Percentiles rank a stretch among this genome's conserved stretches.
Conservation (phyloP, 2,329 filamentous ascomycete species). For the Neofusicoccum parvum region DNA sequence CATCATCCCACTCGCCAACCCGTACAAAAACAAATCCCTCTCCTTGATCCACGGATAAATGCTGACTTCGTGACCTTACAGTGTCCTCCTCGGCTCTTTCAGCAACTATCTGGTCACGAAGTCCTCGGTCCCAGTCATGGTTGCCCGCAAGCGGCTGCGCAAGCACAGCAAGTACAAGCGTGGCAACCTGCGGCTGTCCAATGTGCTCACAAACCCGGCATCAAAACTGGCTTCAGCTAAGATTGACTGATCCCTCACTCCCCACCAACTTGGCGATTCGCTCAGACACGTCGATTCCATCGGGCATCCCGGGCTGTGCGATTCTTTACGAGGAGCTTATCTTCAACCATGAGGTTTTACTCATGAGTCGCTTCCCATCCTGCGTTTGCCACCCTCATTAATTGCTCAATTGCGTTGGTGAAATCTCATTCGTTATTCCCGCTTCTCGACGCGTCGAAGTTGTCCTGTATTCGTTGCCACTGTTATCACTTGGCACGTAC, state of each 20-base stretch:
- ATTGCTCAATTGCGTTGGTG: background rate
- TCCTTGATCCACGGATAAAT: background rate
- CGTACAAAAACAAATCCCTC: too few relatives aligned
- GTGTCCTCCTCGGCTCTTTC: constrained; percentile 92
- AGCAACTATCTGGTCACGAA: constrained; percentile 97
- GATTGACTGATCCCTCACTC: constrained; percentile 61
- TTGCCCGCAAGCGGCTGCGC: constrained; percentile 83
- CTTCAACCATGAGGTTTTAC: background rate
- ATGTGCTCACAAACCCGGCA: constrained; percentile 74
- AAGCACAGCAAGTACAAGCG: constrained; percentile 84
- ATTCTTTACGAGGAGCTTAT: background rate
- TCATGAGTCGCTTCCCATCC: background rate
- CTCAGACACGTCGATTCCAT: too few relatives aligned
- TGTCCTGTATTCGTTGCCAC: background rate
- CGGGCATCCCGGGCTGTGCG: too few relatives aligned
- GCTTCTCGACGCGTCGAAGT: background rate
- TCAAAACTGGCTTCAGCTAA: constrained; percentile 71
- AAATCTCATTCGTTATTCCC: background rate
- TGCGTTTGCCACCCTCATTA: background rate
- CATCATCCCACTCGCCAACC: too few relatives aligned
- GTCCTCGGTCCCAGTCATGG: constrained; percentile 96
- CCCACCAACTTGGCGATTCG: background rate
- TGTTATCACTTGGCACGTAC: background rate
- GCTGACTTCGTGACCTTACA: constrained; percentile 39
- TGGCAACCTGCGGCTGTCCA: constrained; percentile 71